phyloP scores from a whole-genome alignment of 2,329 filamentous ascomycete genomes.

The Diaporthe caulivora region DNA sequence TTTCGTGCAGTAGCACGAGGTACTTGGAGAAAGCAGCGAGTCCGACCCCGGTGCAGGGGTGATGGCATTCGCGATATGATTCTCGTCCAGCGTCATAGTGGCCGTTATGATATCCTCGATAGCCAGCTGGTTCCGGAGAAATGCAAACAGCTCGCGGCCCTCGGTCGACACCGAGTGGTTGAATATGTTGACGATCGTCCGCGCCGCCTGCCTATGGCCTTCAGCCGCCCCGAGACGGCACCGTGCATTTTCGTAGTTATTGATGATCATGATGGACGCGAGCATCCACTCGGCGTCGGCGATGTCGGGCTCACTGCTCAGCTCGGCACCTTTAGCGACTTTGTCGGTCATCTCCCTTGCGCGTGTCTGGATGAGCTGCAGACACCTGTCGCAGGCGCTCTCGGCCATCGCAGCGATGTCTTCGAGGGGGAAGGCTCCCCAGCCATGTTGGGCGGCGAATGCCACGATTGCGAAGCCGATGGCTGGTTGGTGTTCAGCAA shows the following conservation, averaged over 20 bases:
- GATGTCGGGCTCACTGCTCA: neutral
- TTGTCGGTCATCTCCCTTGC: conserved; percentile 15
- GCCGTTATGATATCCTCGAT: conserved; percentile 4
- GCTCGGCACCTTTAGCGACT: neutral
- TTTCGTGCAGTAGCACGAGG: neutral
- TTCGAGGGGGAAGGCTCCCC: neutral
- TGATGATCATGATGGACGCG: neutral
- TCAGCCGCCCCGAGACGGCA: neutral
- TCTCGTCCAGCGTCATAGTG: neutral
- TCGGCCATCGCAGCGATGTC: neutral
- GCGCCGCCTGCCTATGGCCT: conserved; percentile 6
- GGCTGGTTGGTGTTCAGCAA: neutral
- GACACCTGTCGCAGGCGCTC: conserved; percentile 3
- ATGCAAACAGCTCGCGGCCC: neutral
- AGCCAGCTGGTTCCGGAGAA: neutral
- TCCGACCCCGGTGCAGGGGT: neutral
- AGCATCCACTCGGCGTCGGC: conserved; percentile 23
- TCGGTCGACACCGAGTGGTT: neutral
- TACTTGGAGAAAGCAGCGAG: conserved; percentile 10
- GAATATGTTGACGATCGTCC: conserved; percentile 7
- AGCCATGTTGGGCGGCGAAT: neutral
- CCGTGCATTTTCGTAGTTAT: conserved; percentile 1
- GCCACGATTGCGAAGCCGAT: conserved; percentile 6
- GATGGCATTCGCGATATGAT: conserved; percentile 2
- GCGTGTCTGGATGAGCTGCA: neutral